phyloP scores from a whole-genome alignment of 2,329 filamentous ascomycete species.

The Sarocladiaceae sp. region DNA sequence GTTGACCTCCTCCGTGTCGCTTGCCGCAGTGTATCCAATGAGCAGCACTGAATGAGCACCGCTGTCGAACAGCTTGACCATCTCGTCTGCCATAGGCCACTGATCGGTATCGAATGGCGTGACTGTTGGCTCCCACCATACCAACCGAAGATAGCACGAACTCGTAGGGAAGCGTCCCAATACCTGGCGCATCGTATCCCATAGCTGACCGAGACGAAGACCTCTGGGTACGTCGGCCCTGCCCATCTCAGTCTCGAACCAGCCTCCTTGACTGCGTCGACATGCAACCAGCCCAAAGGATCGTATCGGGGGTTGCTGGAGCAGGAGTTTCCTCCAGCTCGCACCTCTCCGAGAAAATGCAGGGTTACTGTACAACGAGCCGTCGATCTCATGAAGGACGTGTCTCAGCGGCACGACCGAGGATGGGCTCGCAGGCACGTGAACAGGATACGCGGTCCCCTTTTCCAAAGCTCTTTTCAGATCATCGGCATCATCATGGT shows the following conservation, averaged over 20 bases:
- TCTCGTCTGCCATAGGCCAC: slow-evolving; percentile 11
- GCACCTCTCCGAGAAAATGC: slow-evolving; percentile 6
- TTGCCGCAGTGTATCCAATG: slow-evolving; percentile 1
- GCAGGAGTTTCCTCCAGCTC: slow-evolving; percentile 10
- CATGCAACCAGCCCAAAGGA: slow-evolving; percentile 7
- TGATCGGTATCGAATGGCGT: slow-evolving; percentile 7
- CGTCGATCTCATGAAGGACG: slow-evolving; percentile 3
- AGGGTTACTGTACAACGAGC: not conserved
- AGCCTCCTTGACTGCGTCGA: slow-evolving; percentile 1
- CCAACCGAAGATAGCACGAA: slow-evolving; percentile 7
- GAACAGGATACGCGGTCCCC: slow-evolving; percentile 1
- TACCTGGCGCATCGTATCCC: slow-evolving; percentile 9
- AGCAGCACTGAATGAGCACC: slow-evolving; percentile 9
- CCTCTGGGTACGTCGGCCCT: slow-evolving; percentile 7
- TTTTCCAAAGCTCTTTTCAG: not conserved
- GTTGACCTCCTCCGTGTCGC: not conserved
- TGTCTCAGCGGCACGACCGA: not conserved
- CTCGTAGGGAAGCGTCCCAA: slow-evolving; percentile 7
- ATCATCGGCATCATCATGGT: slow-evolving; percentile 8
- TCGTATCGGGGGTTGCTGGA: slow-evolving; percentile 9
- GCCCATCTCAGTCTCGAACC: slow-evolving; percentile 5
- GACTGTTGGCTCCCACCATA: slow-evolving; percentile 11
- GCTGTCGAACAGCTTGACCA: slow-evolving; percentile 7
- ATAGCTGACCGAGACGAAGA: slow-evolving; percentile 9
- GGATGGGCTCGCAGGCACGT: slow-evolving; percentile 7